Base-by-base conservation (phyloP, 1,139 yeast species). In the Yamadazyma sp. region DNA sequence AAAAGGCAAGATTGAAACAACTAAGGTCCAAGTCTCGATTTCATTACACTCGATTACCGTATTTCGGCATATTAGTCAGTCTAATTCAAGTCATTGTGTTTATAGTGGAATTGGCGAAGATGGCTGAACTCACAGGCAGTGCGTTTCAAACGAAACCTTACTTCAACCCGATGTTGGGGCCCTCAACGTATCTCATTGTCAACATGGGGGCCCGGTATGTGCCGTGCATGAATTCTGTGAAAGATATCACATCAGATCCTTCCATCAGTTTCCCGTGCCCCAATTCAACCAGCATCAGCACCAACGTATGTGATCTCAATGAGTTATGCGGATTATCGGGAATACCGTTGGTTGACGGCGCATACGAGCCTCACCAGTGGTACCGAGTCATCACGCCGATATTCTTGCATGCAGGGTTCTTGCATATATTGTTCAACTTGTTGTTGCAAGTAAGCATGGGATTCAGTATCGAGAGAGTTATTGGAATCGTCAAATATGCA, bases 81-180 rank as follows among this genome's bases (percentile, higher is more conserved):
- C 35, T 68, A 5, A 70, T 81, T 17, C 88, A 84, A 54, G 54
- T 80, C 3, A 59, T 63, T 8, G 83, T 83, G 14, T 84, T 84
- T 53, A 70, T 83, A n/a, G 84, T 75, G n/a, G 91, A 84, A 56
- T 60, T 85, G 34, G 75, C 69, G 7, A 68, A 64, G 43, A 80
- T 81, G 87, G 72, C 81, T 3, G 51, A 59, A 6, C 62, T 79
- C 34, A 83, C 91, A 0, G 88, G 88, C 2, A 72, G 79, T 4
- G 82, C 86, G 2, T 77, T 84, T 46, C 87, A 81, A 56, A 80
- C 87, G 0, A 60, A 80, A 49, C 92, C 92, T 2, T 75, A 79
- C 44, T 82, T 84, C 63, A 84, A 84, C 55, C 91, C 91, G 8
- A 83, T 84, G 91, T 61, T 84, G 34, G 92, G 92, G 0, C 92